These are phyloP conservation scores for Aspergillus fumigatiaffinis DNA, from an alignment of 2,329 filamentous ascomycete species.

Conservation along the genomic window DNA sequence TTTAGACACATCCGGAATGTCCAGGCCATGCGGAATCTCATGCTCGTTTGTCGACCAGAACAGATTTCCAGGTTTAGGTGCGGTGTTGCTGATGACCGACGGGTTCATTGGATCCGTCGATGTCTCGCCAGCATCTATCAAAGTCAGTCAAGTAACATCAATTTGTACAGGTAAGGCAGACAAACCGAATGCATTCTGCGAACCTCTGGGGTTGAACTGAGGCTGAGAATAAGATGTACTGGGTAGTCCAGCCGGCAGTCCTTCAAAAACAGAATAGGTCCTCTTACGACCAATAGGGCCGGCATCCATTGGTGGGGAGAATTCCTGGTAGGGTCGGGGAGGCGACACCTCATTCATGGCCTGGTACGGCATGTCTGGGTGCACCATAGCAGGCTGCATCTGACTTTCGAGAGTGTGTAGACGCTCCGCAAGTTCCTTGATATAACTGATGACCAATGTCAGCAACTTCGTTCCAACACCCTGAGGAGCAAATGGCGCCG, in stretches of 20 bases:
- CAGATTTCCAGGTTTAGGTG: slow-evolving; percentile 33
- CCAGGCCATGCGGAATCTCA: slow-evolving; percentile 29
- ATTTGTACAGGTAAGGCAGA: background rate
- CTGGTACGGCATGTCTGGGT: slow-evolving; percentile 42
- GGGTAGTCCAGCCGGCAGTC: slow-evolving; percentile 41
- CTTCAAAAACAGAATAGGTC: slow-evolving; percentile 48
- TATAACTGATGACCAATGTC: slow-evolving; percentile 57
- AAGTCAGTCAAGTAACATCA: slow-evolving; percentile 7
- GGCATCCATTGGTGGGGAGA: slow-evolving; percentile 48
- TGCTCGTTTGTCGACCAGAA: slow-evolving; percentile 38
- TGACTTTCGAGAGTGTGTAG: slow-evolving; percentile 79
- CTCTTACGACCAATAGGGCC: slow-evolving; percentile 44
- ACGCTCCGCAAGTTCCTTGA: slow-evolving; percentile 84
- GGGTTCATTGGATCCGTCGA: slow-evolving; percentile 29
- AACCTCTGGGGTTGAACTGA: slow-evolving; percentile 31
- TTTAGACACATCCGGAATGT: slow-evolving; percentile 29
- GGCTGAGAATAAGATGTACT: slow-evolving; percentile 40
- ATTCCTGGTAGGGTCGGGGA: slow-evolving; percentile 48
- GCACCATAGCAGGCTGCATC: slow-evolving; percentile 48
- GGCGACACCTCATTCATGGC: slow-evolving; percentile 41
- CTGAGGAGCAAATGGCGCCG: background rate
- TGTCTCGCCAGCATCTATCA: slow-evolving; percentile 23
- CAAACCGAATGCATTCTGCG: slow-evolving; percentile 34
- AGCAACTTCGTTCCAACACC: slow-evolving; percentile 11
- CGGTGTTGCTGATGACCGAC: slow-evolving; percentile 35